These are phyloP conservation scores for Blastomyces parvus DNA, from an alignment of 2,329 filamentous ascomycete genomes.

Conservation along the genomic window DNA sequence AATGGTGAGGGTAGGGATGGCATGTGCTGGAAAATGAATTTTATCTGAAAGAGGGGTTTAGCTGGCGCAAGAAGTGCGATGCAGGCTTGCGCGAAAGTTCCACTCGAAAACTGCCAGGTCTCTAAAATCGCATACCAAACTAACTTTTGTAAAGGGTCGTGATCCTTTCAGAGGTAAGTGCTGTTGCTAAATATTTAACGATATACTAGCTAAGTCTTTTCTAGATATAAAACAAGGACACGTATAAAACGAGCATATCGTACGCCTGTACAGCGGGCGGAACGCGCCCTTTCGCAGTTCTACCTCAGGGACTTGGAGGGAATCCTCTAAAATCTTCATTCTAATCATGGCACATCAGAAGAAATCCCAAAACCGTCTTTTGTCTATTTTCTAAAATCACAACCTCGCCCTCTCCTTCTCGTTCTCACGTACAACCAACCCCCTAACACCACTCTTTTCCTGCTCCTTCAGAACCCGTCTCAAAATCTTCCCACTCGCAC, in stretches of 20 bases:
- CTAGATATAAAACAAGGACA: too few species aligned
- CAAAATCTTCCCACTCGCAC: conserved; percentile 60
- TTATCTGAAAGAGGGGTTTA: too few species aligned
- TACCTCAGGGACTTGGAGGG: not conserved
- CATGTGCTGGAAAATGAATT: too few species aligned
- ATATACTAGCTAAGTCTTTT: too few species aligned
- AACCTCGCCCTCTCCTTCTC: conserved; percentile 6
- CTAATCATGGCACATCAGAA: not conserved
- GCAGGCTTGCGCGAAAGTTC: too few species aligned
- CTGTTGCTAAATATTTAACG: too few species aligned
- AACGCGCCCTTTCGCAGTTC: not conserved
- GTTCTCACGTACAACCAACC: conserved; percentile 2
- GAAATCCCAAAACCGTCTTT: not conserved
- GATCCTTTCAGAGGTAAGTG: too few species aligned
- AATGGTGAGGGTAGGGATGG: too few species aligned
- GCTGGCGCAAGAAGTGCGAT: too few species aligned
- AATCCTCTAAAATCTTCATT: not conserved
- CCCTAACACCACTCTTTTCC: conserved; percentile 24
- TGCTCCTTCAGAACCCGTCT: conserved; percentile 46
- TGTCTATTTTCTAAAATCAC: not conserved
- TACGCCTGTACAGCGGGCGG: not conserved
- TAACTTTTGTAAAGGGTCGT: too few species aligned
- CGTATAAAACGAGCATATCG: not conserved
- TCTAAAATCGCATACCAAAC: too few species aligned
- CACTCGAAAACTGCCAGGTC: too few species aligned